Evolutionary conservation across 768 basidiomycete genomes (phyloP).

Genomic region (Stropharia rugosoannulata): DNA sequence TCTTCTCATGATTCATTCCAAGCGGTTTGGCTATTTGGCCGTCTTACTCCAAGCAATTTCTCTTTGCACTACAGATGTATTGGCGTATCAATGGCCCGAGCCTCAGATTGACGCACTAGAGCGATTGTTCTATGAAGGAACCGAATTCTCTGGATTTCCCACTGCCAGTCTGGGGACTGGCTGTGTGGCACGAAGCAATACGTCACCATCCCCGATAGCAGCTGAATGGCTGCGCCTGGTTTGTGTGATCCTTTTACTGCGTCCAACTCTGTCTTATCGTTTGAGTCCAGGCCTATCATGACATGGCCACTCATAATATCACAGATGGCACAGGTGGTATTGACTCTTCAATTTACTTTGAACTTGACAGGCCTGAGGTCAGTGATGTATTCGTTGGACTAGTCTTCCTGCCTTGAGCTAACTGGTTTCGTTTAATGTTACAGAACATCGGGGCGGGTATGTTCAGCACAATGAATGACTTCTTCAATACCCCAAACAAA

Average conservation of each 20-base stretch:
- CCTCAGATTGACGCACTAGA: slow-evolving; percentile 2
- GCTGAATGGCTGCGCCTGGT: slow-evolving; percentile 7
- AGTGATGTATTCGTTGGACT: neutral
- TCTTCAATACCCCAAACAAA: slow-evolving; percentile 34
- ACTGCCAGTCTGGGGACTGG: neutral
- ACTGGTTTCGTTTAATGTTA: neutral
- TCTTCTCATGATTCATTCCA: neutral
- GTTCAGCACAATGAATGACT: slow-evolving; percentile 32
- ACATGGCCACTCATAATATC: slow-evolving; percentile 6
- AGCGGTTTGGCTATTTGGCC: neutral
- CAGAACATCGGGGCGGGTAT: slow-evolving; percentile 43
- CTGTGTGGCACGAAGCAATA: neutral
- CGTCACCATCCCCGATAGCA: neutral
- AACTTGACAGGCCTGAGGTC: slow-evolving; percentile 8
- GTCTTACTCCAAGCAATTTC: neutral
- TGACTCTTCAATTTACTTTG: slow-evolving; percentile 10
- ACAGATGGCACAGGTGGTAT: slow-evolving; percentile 8
- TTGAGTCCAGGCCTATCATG: slow-evolving; percentile 1
- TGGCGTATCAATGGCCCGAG: neutral
- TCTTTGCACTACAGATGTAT: neutral
- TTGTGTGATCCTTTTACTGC: neutral
- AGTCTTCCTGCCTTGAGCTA: neutral
- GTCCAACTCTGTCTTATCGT: neutral
- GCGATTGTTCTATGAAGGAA: neutral
- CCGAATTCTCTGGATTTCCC: neutral